Percentiles rank a stretch among this genome's conserved stretches.
Conservation (phyloP, 2,329 filamentous ascomycete genomes). For the Diplodia mutila region DNA sequence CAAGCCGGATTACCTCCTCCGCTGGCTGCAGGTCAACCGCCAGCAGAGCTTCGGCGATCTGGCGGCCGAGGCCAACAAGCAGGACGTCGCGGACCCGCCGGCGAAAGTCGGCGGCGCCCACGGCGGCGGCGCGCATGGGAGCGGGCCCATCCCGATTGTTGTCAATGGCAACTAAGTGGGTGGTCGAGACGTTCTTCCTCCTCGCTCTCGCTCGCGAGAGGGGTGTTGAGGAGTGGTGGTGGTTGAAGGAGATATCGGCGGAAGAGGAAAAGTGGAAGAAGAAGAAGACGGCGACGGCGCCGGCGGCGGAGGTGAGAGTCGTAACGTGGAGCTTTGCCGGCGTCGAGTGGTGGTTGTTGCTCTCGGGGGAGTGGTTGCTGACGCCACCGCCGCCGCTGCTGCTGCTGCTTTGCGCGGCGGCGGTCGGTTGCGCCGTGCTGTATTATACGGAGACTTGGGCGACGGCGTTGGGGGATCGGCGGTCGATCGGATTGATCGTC, state of each 20-base stretch:
- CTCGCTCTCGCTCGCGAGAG: not conserved
- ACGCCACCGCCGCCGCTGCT: too few species aligned
- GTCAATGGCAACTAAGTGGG: slow-evolving; percentile 19
- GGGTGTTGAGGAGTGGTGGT: slow-evolving; percentile 2
- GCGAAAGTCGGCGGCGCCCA: slow-evolving; percentile 18
- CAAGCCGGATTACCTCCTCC: slow-evolving; percentile 25
- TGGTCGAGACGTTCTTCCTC: not conserved
- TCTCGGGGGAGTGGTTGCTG: not conserved
- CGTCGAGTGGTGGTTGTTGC: not conserved
- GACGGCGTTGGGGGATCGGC: slow-evolving; percentile 1
- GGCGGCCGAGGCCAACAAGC: not conserved
- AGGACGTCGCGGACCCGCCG: not conserved
- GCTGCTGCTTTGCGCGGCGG: not conserved
- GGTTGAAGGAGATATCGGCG: not conserved
- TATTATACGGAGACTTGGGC: slow-evolving; percentile 15
- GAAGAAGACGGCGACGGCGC: not conserved
- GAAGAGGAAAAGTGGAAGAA: not conserved
- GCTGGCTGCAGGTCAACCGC: slow-evolving; percentile 26
- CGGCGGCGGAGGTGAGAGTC: not conserved
- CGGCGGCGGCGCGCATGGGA: slow-evolving; percentile 5
- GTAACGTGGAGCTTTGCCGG: not conserved
- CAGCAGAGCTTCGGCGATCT: slow-evolving; percentile 26
- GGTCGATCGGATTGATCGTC: not conserved
- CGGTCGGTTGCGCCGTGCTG: not conserved
- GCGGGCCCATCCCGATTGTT: not conserved